Evolutionary conservation across 1,139 yeast genomes (phyloP), one percentile per base, ranked within the genome.

Genomic region (Geotrichum restrictum): DNA sequence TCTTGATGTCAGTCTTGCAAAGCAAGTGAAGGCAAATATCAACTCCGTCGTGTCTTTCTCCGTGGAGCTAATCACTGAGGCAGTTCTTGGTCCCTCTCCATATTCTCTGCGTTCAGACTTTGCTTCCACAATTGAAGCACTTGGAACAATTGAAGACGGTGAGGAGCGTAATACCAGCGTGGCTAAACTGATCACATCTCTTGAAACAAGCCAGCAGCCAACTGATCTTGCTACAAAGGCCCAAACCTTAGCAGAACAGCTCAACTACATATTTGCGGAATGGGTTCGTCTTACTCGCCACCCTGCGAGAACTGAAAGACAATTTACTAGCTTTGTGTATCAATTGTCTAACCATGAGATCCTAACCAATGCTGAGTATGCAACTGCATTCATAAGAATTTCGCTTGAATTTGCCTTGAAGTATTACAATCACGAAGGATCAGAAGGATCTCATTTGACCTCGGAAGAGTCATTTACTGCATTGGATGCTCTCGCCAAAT

Each of bases 221-320:
- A 10, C 27, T n/a, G 31, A 24, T 4, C 31, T 21, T n/a, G 7
- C 44, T 21, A 5, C 29, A 24, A 7, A 14, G 6, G 49, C 40
- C 2, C 49, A 53, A 29, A 19, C 49, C n/a, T 31, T 51, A 18
- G 39, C 56, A 16, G 88, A 83, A 49, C 88, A 84, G 62, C 77
- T 85, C 75, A 85, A 85, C 8, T 82, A 86, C 59, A 77, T 93
- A 1, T 94, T 91, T 67, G 82, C 91, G 19, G 98, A 93, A 68
- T 93, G 98, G 98, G 83, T 85, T 33, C 84, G 88, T 57, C 74
- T 85, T 55, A 69, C 82, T 53, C 85, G 87, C 64, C 87, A 88
- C 64, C 79, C 80, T 14, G 72, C 76, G 45, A 58, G 63, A 42
- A 72, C 76, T 32, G 81, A 79, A 39, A 73, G 74, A 16, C 69